Evolutionary conservation across 371 early-diverging fungal genomes (phyloP), one percentile per base, ranked within the genome.

Genomic region (Haplosporangium sp.): DNA sequence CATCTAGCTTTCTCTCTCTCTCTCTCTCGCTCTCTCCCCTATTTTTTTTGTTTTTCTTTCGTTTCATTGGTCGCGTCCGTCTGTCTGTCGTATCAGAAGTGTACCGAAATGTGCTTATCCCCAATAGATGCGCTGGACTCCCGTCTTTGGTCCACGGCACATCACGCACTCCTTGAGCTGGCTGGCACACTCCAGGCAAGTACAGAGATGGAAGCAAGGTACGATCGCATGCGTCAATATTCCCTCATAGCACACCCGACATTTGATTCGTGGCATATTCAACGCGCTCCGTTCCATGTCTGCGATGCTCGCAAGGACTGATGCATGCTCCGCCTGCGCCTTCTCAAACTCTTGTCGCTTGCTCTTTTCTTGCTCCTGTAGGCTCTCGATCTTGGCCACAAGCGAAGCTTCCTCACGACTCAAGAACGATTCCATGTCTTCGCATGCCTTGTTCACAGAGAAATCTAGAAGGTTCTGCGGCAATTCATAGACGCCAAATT

Each of bases 151-250:
- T 29, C 43, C 54, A 12, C 63, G 62, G 41, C 83, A 83, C 2
- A 76, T 57, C 16, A 67, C 51, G 47, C 83, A 83, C n/a, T 62
- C 64, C 29, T 55, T 50, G 21, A 73, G 55, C 12, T 21, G 46
- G 3, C 42, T 48, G 5, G 64, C 59, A 57, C 83, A 83, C 7
- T 50, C 57, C 0, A 52, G 68, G 40, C 83, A 83, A 54, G 70
- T 57, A 11, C 68, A 74, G 20, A 83, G 55, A 48, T 83, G 83
- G 51, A 59, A 62, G 50, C 83, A 83, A 10, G 83, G 83, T 9
- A 67, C 13, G 47, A 81, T 57, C 4, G 81, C 74, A 56, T 76
- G 77, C 6, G 76, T 73, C 29, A 74, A 59, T 3, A 59, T 21
- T 9, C 68, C 59, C 13, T 69, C 70, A 23, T 55, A 73, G 53